Base-by-base conservation (phyloP, 441 rosid species). In the Theobroma grandiflorum region DNA sequence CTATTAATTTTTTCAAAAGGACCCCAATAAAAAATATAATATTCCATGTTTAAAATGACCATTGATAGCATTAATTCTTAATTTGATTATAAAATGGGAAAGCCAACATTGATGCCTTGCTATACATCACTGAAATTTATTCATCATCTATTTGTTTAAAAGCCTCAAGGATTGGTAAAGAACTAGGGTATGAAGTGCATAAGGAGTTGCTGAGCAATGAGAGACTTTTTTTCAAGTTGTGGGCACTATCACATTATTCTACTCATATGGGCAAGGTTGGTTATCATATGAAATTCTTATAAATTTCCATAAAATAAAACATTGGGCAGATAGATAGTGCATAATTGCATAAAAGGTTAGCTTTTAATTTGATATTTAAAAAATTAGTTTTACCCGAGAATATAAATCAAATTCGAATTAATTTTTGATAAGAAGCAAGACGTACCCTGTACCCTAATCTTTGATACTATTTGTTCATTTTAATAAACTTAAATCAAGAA, bases 21-120 rank as follows among this genome's bases (percentile, higher is more conserved):
- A 38, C 14, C 22, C 20, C n/a, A 76, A 59, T 47, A 63, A 35
- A 31, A 6, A 26, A 42, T 2, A 75, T 7, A 12, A 22, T 59
- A 64, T 76, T 77, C 73, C 16, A 66, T 52, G 76, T 35, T 55
- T 52, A 38, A 73, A 57, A 71, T 33, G 33, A 73, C 11, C 15
- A 31, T 22, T 61, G 43, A 61, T 26, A 40, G 40, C 14, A 6
- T 40, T 74, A 42, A 5, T 40, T 59, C 15, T 40, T 22, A 20
- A 37, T 59, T 10, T 8, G 2, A 71, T 75, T 35, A 26, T 49
- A 8, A 52, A 53, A 35, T 31, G 66, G 57, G 33, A 59, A 10
- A 55, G 12, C 5, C 18, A 57, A n/a, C 65, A 38, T 31, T 75
- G 70, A 64, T 76, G 50, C 72, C 33, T 45, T 63, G 71, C 61